Evolutionary conservation across 2,329 filamentous ascomycete species (phyloP), one percentile per base, ranked within the genome.

Genomic region (Nemania sp.): DNA sequence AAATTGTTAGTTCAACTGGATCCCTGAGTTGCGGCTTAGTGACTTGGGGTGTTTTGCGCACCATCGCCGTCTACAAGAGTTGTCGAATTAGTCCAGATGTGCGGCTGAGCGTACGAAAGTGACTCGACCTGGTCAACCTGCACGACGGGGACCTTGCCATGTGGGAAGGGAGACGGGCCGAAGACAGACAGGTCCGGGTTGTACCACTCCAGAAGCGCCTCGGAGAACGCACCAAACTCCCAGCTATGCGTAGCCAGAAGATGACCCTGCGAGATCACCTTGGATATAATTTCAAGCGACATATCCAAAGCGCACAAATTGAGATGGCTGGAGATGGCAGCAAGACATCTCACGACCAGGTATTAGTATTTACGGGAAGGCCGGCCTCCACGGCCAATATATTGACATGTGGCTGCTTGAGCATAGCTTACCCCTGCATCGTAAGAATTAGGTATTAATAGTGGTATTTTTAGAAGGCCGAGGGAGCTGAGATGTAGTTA

Each of bases 61-160:
- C 74, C 73, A 63, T 75, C 74, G 10, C 63, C 73, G 53, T 67
- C 73, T 2, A 76, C 45, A 7, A 76, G 74, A 18, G 72, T 75
- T 8, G 65, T 65, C 8, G 65, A 62, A 35, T 71, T 73, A 2
- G 71, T 75, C 66, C 53, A 64, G 43, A 76, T 76, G 13, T 72
- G 67, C 15, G 73, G 73, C 27, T 68, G 62, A n/a, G 63, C 72
- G 41, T 76, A 76, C 8, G 72, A 64, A 20, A 76, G 64, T n/a
- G 73, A 68, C 20, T 62, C 60, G 29, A 67, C 74, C 0, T 74
- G 52, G 3, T 65, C 63, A 29, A 78, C 78, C 54, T 78, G 74
- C 35, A 81, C 64, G 2, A 76, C 70, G 2, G 79, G 75, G 20
- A 82, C 77, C 64, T 80, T 77, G 64, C 79, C 74, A 52, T 75